Percentiles rank a stretch among this genome's conserved stretches.
These are phyloP conservation scores for Fusarium azukiicola DNA, from an alignment of 2,329 filamentous ascomycete genomes.

Conservation along the genomic window DNA sequence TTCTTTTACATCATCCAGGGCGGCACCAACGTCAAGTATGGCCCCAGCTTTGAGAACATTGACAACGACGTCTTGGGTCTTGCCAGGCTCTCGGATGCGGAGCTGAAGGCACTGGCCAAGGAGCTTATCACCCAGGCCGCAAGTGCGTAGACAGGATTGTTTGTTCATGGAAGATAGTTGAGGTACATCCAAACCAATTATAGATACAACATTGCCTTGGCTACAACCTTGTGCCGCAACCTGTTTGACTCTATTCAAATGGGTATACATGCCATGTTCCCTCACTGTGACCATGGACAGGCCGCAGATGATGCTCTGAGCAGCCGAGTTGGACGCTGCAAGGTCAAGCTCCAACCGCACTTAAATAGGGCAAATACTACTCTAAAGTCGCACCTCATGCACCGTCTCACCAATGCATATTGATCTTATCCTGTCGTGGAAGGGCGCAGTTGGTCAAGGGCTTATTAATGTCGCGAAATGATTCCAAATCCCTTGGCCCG, in stretches of 20 bases:
- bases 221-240: no score
- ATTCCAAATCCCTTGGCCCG: slow-evolving; percentile 15
- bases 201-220: no score
- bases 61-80: slow-evolving; percentile 22
- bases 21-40: slow-evolving; percentile 24
- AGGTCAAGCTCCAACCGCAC: no score
- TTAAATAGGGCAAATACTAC: no score
- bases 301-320: no score
- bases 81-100: slow-evolving; percentile 14
- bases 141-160: not conserved
- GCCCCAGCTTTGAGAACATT: slow-evolving; percentile 21
- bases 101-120: not conserved
- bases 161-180: not conserved
- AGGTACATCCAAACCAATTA: not conserved
- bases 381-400: no score
- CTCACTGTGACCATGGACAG: no score
- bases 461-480: slow-evolving; percentile 1
- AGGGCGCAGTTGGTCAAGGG: slow-evolving; percentile 1
- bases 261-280: no score
- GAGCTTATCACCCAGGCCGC: slow-evolving; percentile 3
- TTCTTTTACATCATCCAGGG: slow-evolving; percentile 26
- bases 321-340: no score
- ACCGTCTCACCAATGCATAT: no score
- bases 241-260: no score
- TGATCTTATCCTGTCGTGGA: not conserved